phyloP scores from a whole-genome alignment of 805 yeast genomes.

The Sungouiozyma intestinalis region DNA sequence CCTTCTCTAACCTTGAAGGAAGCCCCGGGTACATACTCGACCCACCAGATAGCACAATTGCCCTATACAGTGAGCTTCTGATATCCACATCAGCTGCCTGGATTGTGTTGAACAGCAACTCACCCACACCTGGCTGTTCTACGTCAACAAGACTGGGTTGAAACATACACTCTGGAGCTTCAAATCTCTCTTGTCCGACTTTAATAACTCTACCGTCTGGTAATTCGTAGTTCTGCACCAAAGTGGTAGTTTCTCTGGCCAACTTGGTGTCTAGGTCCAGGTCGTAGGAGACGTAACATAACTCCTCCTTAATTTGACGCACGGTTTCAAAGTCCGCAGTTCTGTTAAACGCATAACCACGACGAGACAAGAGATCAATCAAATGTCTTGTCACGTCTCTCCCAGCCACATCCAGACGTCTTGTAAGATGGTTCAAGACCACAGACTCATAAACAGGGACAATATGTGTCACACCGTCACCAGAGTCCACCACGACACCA shows the following conservation, averaged over 20 bases:
- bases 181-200: slow-evolving; percentile 91
- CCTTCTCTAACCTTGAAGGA: slow-evolving; percentile 91
- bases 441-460: slow-evolving; percentile 97
- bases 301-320: slow-evolving; percentile 92
- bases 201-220: slow-evolving; percentile 95
- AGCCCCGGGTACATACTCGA: slow-evolving; percentile 98
- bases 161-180: slow-evolving; percentile 61
- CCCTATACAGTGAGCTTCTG: slow-evolving; percentile 77
- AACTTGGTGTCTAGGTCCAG: slow-evolving; percentile 78
- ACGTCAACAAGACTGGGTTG: slow-evolving; percentile 92
- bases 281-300: slow-evolving; percentile 92
- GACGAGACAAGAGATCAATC: slow-evolving; percentile 79
- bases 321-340: slow-evolving; percentile 98
- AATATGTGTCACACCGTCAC: slow-evolving; percentile 89
- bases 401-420: slow-evolving; percentile 93
- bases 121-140: slow-evolving; percentile 96
- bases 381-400: slow-evolving; percentile 96
- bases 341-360: slow-evolving; percentile 97
- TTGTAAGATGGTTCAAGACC: slow-evolving; percentile 87
- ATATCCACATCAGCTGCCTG: slow-evolving; percentile 94
- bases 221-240: slow-evolving; percentile 83
- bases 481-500: slow-evolving; percentile 97
- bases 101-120: slow-evolving; percentile 78
- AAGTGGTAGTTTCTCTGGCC: slow-evolving; percentile 89
- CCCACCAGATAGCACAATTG: slow-evolving; percentile 93